Conservation (phyloP, 768 basidiomycete species). For the Guyanaporus albipodus region DNA sequence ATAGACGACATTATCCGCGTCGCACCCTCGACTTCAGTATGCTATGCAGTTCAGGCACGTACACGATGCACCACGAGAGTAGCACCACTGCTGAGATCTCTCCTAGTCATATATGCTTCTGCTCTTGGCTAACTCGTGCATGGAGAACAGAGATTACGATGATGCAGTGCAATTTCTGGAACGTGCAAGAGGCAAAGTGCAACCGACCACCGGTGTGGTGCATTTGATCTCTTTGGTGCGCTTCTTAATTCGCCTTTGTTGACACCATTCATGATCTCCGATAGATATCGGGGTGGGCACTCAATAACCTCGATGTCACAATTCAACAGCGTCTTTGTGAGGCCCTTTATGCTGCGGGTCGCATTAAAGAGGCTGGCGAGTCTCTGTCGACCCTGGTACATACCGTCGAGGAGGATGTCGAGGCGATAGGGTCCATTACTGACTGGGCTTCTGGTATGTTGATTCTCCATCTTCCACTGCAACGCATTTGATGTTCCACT, state of each 20-base stretch:
- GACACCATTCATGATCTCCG: neutral
- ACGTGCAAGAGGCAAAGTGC: neutral
- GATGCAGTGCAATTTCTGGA: neutral
- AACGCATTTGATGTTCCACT: neutral
- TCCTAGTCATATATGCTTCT: neutral
- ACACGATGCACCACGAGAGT: fast-evolving
- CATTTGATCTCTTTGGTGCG: neutral
- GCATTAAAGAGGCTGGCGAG: neutral
- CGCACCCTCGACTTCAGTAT: neutral
- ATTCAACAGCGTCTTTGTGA: neutral
- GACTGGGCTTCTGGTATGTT: neutral
- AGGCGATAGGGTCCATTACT: neutral
- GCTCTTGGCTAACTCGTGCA: neutral
- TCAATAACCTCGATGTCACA: neutral
- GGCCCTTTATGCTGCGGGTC: neutral
- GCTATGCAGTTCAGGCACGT: neutral
- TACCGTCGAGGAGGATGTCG: neutral
- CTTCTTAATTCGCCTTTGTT: neutral
- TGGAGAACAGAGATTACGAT: neutral
- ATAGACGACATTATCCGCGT: neutral
- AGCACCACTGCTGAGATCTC: neutral
- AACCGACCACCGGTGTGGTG: neutral
- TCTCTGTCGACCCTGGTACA: neutral
- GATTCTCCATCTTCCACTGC: neutral
- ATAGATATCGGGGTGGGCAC: neutral